Base-by-base conservation (phyloP, 108 stramenopile species). In the Thalassiosira profunda region DNA sequence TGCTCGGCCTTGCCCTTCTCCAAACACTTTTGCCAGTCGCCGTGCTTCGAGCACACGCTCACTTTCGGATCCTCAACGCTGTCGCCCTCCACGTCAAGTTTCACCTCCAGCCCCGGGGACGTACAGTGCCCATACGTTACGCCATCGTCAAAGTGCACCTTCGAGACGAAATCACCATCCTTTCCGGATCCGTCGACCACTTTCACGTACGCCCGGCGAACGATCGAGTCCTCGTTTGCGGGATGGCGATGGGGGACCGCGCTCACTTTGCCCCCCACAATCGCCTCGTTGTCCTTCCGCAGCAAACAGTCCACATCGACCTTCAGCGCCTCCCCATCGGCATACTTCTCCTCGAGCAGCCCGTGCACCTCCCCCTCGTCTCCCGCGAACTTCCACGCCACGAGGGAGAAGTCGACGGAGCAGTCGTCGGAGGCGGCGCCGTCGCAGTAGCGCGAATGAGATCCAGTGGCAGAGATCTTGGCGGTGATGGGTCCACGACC, bases 361-460 rank as follows among this genome's bases (percentile, higher is more conserved):
- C 76, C 76, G 25, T 69, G 76, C 11, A 77, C 76, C 21, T 56
- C 23, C 43, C 76, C 76, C 3, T 42, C 55, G 42, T 69, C 67
- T n/a, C 76, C 76, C 8, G 76, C 67, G 35, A 77, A 77, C 41
- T 77, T 77, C 76, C 76, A 77, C 1, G 67, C 76, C 5, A 63
- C 51, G n/a, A 77, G 51, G 31, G 60, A 63, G 37, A 69, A 46
- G 4, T 63, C 41, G 7, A 47, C 59, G 15, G 18, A 34, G 30
- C 67, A 68, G 23, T 43, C 67, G 17, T 45, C 53, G 0, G 15
- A 47, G 9, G 49, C 38, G 1, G 49, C 28, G 4, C 49, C 49
- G 25, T 33, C 28, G 35, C 67, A 63, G 23, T 63, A 61, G n/a
- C 36, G 24, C 11, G 43, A 29, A 40, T 69, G 54, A 14, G 49